These are phyloP conservation scores for Xylaria sp. DNA, from an alignment of 2,329 filamentous ascomycete species.

Conservation along the genomic window DNA sequence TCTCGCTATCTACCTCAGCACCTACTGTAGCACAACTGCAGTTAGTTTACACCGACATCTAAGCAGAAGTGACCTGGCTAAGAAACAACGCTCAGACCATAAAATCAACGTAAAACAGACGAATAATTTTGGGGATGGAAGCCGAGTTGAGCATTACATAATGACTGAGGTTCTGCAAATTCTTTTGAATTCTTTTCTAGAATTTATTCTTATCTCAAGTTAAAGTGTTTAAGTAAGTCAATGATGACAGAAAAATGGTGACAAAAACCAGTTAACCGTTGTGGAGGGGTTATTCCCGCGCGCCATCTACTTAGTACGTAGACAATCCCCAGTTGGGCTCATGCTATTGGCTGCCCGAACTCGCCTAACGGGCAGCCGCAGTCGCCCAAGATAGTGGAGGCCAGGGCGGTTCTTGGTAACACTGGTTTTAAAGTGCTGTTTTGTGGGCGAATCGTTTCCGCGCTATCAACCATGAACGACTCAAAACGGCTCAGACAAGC, in stretches of 20 bases:
- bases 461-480: background rate
- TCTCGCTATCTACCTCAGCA: background rate
- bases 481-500: background rate
- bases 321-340: background rate
- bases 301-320: slow-evolving; percentile 31
- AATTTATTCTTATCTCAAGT: no score
- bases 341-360: slow-evolving; percentile 9
- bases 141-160: no score
- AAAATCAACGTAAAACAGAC: no score
- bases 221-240: no score
- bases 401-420: slow-evolving; percentile 5
- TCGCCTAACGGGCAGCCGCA: slow-evolving; percentile 14
- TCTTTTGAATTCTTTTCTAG: no score
- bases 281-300: slow-evolving; percentile 15
- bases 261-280: background rate
- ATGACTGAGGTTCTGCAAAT: no score
- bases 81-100: no score
- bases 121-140: no score
- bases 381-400: slow-evolving; percentile 8
- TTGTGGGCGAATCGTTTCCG: slow-evolving; percentile 29
- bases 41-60: background rate
- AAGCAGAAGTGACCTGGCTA: background rate
- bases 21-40: background rate
- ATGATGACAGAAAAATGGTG: slow-evolving; percentile 5
- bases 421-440: slow-evolving; percentile 13